Conservation (phyloP, 2,329 filamentous ascomycete genomes). For the Paecilomyces sp. region DNA sequence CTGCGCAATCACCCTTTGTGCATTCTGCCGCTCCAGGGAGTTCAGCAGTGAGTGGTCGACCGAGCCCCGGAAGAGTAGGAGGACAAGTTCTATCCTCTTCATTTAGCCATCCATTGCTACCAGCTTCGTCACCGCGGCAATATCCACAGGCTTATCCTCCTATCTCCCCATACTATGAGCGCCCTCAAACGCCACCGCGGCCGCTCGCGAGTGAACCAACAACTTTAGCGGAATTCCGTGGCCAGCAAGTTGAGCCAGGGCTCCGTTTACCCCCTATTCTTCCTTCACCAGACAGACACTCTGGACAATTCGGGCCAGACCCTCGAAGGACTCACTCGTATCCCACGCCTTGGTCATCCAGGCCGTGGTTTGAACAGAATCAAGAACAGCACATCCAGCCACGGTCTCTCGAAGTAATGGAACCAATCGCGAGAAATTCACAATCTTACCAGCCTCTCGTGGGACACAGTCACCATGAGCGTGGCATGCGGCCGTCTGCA, state of each 20-base stretch:
- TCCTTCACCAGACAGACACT: slow-evolving; percentile 18
- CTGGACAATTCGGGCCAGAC: slow-evolving; percentile 12
- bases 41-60: slow-evolving; percentile 14
- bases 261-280: slow-evolving; percentile 32
- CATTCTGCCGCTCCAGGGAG: slow-evolving; percentile 9
- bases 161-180: slow-evolving; percentile 20
- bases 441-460: slow-evolving; percentile 2
- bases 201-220: slow-evolving; percentile 17
- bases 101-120: slow-evolving; percentile 17
- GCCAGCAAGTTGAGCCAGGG: slow-evolving; percentile 23
- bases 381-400: slow-evolving; percentile 15
- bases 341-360: slow-evolving; percentile 17
- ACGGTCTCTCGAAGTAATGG: slow-evolving; percentile 15
- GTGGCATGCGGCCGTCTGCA: not conserved
- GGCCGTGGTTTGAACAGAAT: slow-evolving; percentile 14
- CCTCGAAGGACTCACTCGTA: slow-evolving; percentile 29
- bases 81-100: slow-evolving; percentile 20
- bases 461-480: not conserved
- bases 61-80: slow-evolving; percentile 15
- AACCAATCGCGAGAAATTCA: slow-evolving; percentile 15
- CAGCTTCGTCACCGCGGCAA: slow-evolving; percentile 24
- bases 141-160: slow-evolving; percentile 21
- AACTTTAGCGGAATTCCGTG: slow-evolving; percentile 17
- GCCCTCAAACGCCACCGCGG: slow-evolving; percentile 16
- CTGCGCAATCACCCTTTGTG: slow-evolving; percentile 6